A percentile compares a stretch with the other conserved stretches of the same genome.
Conservation (phyloP, 2,329 filamentous ascomycete genomes). For the Cordyceps javanica region DNA sequence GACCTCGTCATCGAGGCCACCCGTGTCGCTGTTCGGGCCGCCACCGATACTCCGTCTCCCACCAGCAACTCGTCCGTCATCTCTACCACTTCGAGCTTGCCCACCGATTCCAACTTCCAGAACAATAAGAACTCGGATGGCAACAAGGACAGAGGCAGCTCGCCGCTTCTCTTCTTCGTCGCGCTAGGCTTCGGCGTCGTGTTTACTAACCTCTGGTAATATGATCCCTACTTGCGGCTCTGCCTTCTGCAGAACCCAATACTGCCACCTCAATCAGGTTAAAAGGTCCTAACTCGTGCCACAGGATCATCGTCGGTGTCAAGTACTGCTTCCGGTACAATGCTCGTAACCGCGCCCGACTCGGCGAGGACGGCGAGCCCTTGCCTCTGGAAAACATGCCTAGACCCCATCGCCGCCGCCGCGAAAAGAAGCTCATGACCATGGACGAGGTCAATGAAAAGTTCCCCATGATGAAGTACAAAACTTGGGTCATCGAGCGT, state of each 20-base stretch:
- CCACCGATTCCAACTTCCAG: constrained; percentile 18
- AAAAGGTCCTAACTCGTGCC: constrained; percentile 19
- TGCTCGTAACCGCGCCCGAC: constrained; percentile 77
- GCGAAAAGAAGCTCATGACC: constrained; percentile 97
- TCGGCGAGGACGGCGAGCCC: constrained; percentile 74
- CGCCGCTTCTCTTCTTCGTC: constrained; percentile 69
- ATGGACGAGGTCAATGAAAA: constrained; percentile 99
- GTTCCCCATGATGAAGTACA: constrained; percentile 95
- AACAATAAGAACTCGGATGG: constrained; percentile 14
- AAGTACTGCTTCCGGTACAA: constrained; percentile 99
- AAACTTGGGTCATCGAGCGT: constrained; percentile 80
- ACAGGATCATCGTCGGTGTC: constrained; percentile 97
- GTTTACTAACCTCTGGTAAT: constrained; percentile 97
- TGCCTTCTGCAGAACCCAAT: neutral
- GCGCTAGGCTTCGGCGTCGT: constrained; percentile 95
- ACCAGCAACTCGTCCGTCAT: constrained; percentile 14
- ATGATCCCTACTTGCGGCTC: neutral
- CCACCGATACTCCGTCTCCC: constrained; percentile 18
- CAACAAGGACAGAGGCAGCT: constrained; percentile 28
- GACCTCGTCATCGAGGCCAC: constrained; percentile 22
- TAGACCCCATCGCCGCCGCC: constrained; percentile 73
- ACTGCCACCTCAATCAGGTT: neutral
- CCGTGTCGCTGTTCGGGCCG: constrained; percentile 20
- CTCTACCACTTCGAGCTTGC: constrained; percentile 9
- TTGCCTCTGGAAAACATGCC: constrained; percentile 86